phyloP scores from a whole-genome alignment of 805 yeast species.

The Candida alai region DNA sequence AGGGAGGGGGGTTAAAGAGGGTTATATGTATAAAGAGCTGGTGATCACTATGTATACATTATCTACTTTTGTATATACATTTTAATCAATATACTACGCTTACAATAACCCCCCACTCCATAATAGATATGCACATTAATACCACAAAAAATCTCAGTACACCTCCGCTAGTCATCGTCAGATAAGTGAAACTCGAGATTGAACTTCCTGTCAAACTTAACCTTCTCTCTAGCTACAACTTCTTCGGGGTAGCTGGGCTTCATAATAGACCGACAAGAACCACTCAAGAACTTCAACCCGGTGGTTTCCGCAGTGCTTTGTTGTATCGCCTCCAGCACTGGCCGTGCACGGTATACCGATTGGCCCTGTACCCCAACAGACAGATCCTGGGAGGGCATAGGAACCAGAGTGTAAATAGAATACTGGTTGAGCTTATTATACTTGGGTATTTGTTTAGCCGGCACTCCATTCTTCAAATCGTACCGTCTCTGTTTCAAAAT shows the following conservation, averaged over 20 bases:
- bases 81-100: too few species aligned
- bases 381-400: neutral
- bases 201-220: constrained; percentile 10
- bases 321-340: neutral
- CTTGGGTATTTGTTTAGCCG: constrained; percentile 16
- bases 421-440: constrained; percentile 14
- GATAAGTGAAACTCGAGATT: constrained; percentile 9
- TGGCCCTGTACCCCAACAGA: neutral
- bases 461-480: constrained; percentile 11
- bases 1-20: too few species aligned
- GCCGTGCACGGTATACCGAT: constrained; percentile 1
- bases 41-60: too few species aligned
- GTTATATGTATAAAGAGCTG: too few species aligned
- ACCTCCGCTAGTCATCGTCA: too few species aligned
- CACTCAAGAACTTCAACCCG: constrained; percentile 3
- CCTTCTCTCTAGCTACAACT: constrained; percentile 3
- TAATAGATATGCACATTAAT: neutral
- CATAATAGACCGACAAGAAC: neutral
- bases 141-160: neutral
- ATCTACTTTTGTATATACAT: too few species aligned
- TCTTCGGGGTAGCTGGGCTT: constrained; percentile 2
- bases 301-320: neutral
- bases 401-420: constrained; percentile 3
- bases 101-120: too few species aligned
- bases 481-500: constrained; percentile 21